Base-by-base conservation (phyloP, 1,139 yeast genomes). In the Saccharomyces pastorianus region DNA sequence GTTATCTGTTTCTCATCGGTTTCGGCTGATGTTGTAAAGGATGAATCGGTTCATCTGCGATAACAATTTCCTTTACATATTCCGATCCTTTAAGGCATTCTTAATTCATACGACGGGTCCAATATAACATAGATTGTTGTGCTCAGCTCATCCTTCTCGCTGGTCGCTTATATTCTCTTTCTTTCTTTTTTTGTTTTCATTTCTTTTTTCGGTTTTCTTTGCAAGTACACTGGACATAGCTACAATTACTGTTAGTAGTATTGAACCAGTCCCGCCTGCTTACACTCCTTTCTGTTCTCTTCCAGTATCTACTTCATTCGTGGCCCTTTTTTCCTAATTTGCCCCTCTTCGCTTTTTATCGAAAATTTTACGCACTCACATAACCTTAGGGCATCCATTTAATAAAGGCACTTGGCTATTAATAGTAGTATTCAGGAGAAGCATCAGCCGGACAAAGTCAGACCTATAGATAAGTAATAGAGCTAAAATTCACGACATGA, bases 401-500 rank as follows among this genome's bases (percentile, higher is more conserved):
- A 17, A 17, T 17, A 2, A 17, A 2, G 20, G 20, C 20, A 17
- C 20, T 17, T 2, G 20, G 2, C 20, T 17, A 17, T 17, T 17
- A 2, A 2, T 17, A 17, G 2, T 2, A 17, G 20, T 17, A 17
- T 17, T 17, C 20, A 17, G 20, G 2, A 17, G 20, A 17, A 17
- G 20, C 20, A 2, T 17, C 20, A 17, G 20, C 20, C 42, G 8
- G 11, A 23, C 14, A 34, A 14, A 2, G 5, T 6, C 3, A 34
- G 6, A 14, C 13, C 20, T 34, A 34, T 48, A 32, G 20, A 14
- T n/a, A 28, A 9, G 20, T 11, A 26, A 5, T 9, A 48, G 9
- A 32, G 17, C 9, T n/a, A 29, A 8, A 17, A 29, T 20, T 14
- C 25, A 17, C 20, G 28, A 46, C 20, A 49, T 46, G 58, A 66